phyloP scores from a whole-genome alignment of 768 basidiomycete genomes.

The Amanita rimosa region DNA sequence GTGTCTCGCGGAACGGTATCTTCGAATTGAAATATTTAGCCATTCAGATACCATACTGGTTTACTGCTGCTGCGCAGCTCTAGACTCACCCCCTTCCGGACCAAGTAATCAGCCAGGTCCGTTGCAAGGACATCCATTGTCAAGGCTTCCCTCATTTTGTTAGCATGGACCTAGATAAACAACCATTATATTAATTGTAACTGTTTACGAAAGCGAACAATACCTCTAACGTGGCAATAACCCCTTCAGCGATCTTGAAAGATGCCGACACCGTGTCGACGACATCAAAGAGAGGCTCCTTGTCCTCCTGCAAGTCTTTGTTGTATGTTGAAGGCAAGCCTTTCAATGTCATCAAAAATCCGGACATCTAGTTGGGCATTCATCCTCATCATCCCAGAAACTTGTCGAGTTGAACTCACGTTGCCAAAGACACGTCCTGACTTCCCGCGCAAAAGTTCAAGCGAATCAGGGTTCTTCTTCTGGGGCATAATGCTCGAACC shows the following conservation, averaged over 20 bases:
- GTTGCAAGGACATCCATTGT: constrained; percentile 99
- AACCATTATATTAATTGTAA: neutral
- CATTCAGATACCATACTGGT: too few species aligned
- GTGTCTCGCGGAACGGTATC: constrained; percentile 98
- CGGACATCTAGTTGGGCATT: constrained; percentile 66
- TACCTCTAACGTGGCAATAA: constrained; percentile 83
- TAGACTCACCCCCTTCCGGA: constrained; percentile 85
- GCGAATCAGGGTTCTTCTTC: constrained; percentile 97
- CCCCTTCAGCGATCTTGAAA: constrained; percentile 89
- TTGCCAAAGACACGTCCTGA: constrained; percentile 91
- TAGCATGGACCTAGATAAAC: constrained; percentile 61
- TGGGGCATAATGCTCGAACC: constrained; percentile 99
- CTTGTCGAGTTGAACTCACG: constrained; percentile 28
- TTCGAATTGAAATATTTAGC: constrained; percentile 21
- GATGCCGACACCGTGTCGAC: constrained; percentile 85
- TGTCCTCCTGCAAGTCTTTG: constrained; percentile 98
- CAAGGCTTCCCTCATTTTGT: constrained; percentile 83
- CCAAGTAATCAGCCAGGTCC: constrained; percentile 97
- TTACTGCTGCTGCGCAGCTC: neutral
- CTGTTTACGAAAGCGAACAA: neutral
- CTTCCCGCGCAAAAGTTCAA: constrained; percentile 93
- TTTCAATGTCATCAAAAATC: constrained; percentile 95
- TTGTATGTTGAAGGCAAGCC: constrained; percentile 98
- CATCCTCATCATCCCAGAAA: constrained; percentile 1
- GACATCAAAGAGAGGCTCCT: constrained; percentile 92